Evolutionary conservation across 2,329 filamentous ascomycete genomes (phyloP), one percentile per base, ranked within the genome.

Genomic region (Aspergillus ustus): DNA sequence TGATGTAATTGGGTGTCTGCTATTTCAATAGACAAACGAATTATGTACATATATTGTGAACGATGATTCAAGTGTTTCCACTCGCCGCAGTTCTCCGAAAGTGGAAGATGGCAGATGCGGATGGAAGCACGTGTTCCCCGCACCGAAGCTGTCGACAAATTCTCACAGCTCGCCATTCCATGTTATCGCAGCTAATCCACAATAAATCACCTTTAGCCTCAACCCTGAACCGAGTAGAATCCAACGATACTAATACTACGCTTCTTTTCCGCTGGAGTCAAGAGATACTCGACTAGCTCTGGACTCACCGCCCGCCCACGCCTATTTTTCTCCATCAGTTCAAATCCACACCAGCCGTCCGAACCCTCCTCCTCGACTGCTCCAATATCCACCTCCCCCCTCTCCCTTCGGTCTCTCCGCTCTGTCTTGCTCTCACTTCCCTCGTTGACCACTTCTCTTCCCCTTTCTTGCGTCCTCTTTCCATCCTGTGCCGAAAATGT

Each of bases 401-500:
- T 67, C 65, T 64, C 67, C 49, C 43, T 57, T n/a, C 45, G n/a
- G n/a, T 50, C 29, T 57, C 46, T 49, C 34, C 45, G 19, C 51
- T 54, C 45, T 62, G 62, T 57, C 48, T 59, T 56, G 44, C 57
- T 56, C 28, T n/a, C 52, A 25, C 52, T 52, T 29, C 50, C 49
- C 56, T 61, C 43, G 48, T 55, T 25, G 48, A 31, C 49, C 52
- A 31, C 56, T 59, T 56, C 51, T 46, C 61, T 56, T 53, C 29
- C 53, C 54, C 59, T 45, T 54, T 50, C 60, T 60, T 34, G 63
- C 57, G 62, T 60, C 63, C 45, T 40, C 43, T 58, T 28, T 13
- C 20, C 37, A 28, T 15, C 48, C 50, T 50, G 19, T 70, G 29
- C 62, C 70, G 79, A 88, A 78, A 77, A 97, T 97, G 93, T 97